These are phyloP conservation scores for Volvariella surrecta DNA, from an alignment of 1,284 basidiomycete genomes.

Conservation along the genomic window DNA sequence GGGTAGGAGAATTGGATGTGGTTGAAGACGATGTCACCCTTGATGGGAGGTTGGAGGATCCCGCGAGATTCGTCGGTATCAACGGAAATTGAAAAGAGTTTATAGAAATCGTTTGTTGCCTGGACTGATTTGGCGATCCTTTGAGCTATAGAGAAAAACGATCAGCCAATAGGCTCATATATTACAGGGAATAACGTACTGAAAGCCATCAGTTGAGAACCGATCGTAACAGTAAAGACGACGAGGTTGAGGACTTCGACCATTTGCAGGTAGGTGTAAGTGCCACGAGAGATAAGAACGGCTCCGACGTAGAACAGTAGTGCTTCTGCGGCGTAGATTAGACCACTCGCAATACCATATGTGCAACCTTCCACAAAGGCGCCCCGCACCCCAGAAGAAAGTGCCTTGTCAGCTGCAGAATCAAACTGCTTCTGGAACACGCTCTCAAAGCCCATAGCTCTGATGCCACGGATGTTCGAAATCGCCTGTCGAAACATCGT, in stretches of 20 bases:
- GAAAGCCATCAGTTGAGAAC: conserved; percentile 82
- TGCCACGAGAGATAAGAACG: conserved; percentile 71
- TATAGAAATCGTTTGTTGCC: conserved; percentile 75
- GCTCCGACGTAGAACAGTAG: conserved; percentile 89
- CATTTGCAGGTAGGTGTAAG: conserved; percentile 83
- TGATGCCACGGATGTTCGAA: conserved; percentile 79
- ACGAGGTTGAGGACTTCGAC: conserved; percentile 87
- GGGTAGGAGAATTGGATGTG: conserved; percentile 81
- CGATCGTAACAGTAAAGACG: conserved; percentile 90
- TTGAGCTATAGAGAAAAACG: conserved; percentile 45
- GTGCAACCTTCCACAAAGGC: conserved; percentile 83
- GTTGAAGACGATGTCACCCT: conserved; percentile 60
- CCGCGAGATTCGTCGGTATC: conserved; percentile 68
- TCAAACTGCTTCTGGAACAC: conserved; percentile 71
- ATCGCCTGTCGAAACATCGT: conserved; percentile 48
- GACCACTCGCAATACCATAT: conserved; percentile 68
- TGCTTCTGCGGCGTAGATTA: conserved; percentile 87
- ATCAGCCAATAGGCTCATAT: conserved; percentile 6
- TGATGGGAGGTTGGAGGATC: conserved; percentile 37
- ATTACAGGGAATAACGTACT: conserved; percentile 45
- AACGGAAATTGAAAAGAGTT: conserved; percentile 54
- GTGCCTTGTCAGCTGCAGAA: conserved; percentile 49
- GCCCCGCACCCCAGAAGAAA: conserved; percentile 62
- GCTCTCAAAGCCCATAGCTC: conserved; percentile 82
- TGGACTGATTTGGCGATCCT: conserved; percentile 73